Percentiles rank a stretch among this genome's conserved stretches.
phyloP scores from a whole-genome alignment of 148 eudicot genomes.

The Heliamphora exappendiculata region DNA sequence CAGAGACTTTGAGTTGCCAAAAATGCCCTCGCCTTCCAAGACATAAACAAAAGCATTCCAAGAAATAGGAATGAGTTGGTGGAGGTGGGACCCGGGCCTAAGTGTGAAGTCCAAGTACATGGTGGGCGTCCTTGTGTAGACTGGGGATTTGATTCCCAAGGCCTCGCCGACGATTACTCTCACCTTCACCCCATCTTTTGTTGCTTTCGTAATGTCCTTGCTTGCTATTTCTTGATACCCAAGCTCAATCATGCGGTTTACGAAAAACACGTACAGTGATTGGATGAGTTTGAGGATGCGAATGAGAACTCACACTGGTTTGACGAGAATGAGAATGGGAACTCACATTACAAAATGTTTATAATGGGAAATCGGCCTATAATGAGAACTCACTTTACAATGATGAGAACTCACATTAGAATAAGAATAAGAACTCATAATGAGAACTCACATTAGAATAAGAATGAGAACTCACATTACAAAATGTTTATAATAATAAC shows the following conservation, averaged over 20 bases:
- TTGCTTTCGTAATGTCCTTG: conserved; percentile 45
- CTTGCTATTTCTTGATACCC: conserved; percentile 70
- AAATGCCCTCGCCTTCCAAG: conserved; percentile 78
- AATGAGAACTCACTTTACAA: no score
- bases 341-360: no score
- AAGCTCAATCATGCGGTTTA: conserved; percentile 59
- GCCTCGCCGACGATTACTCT: conserved; percentile 81
- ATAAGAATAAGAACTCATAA: no score
- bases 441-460: no score
- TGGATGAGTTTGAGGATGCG: background rate
- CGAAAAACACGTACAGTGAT: background rate
- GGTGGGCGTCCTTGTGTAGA: conserved; percentile 74
- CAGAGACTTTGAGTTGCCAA: conserved; percentile 42
- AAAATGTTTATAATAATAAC: no score
- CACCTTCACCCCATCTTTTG: conserved; percentile 53
- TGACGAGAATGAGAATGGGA: no score
- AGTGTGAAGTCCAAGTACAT: conserved; percentile 74
- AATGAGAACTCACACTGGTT: no score
- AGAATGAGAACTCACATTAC: no score
- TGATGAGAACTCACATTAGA: no score
- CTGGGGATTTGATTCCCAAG: conserved; percentile 48
- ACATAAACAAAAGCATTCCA: conserved; percentile 75
- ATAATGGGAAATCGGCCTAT: no score
- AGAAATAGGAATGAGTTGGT: conserved; percentile 50
- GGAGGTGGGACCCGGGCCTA: conserved; percentile 46